Evolutionary conservation across 805 yeast genomes (phyloP).

Genomic region (Saccharomyces eubayanus): DNA sequence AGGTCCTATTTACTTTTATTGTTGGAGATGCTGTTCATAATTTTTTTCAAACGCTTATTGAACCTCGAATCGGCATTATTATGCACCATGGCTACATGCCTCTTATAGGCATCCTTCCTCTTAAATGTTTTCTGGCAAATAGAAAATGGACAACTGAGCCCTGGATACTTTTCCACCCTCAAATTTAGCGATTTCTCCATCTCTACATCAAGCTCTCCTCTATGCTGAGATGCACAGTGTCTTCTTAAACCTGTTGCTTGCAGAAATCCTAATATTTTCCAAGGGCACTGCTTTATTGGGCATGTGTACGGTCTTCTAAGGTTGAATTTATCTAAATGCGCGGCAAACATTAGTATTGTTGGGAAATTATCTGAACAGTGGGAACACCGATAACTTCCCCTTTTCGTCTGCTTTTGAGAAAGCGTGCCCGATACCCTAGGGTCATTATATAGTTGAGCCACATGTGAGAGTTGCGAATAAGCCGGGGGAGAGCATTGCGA

Average conservation of each 20-base stretch:
- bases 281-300: conserved; percentile 39
- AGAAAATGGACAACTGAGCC: conserved; percentile 26
- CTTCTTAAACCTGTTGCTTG: conserved; percentile 42
- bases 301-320: conserved; percentile 38
- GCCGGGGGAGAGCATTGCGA: background rate
- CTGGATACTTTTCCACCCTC: conserved; percentile 25
- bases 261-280: conserved; percentile 42
- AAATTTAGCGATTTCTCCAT: conserved; percentile 23
- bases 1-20: background rate
- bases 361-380: conserved; percentile 38
- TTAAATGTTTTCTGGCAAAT: conserved; percentile 42
- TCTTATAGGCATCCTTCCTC: conserved; percentile 44
- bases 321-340: conserved; percentile 38
- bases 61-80: conserved; percentile 34
- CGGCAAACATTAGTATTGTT: conserved; percentile 33
- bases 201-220: conserved; percentile 22
- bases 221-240: conserved; percentile 44
- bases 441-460: background rate
- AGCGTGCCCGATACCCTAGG: conserved; percentile 18
- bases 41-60: conserved; percentile 30
- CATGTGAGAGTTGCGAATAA: background rate
- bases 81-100: conserved; percentile 49
- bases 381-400: conserved; percentile 40
- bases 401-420: conserved; percentile 30
- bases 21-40: conserved; percentile 17